Base-by-base conservation (phyloP, 345 rosid genomes). In the Lepidium sativum region DNA sequence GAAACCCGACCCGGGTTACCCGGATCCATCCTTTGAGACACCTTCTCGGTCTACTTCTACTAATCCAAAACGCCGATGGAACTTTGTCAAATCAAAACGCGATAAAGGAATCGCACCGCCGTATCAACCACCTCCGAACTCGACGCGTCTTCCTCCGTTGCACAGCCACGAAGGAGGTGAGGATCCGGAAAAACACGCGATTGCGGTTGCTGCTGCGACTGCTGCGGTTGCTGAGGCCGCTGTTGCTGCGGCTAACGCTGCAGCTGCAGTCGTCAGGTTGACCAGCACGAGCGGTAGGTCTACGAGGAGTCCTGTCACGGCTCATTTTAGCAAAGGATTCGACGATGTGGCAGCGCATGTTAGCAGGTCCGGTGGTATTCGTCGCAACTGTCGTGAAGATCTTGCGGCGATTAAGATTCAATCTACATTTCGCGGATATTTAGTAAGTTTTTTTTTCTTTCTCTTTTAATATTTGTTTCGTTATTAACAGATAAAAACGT, bases 191-290 rank as follows among this genome's bases (percentile, higher is more conserved):
- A 74, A 80, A 18, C 94, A 84, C 33, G 94, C 91, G n/a, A 77
- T 89, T 61, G 87, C 90, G 2, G 84, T 89, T 9, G 97, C 98
- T 0, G 85, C 89, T 2, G 98, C 97, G 2, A 83, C 86, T 1
- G 91, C 97, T 4, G 88, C 81, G 0, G 92, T 80, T 9, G 96
- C 95, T 12, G 89, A 86, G 56, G 91, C 88, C 0, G 98, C 96
- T 0, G 88, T 87, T 2, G 83, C 83, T 3, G 95, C 94, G 0
- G 97, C 94, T 2, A 80, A 82, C 16, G 96, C 98, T 0, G 94
- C 97, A 0, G 88, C 92, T 0, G 91, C 74, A 13, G 96, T 81
- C 4, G 92, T 86, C 8, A 70, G 86, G 38, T 80, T 89, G 14
- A 87, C 92, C 13, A 83, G 87, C 74, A 81, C 79, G 40, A 83